Evolutionary conservation across 176 grass and related monocot genomes (phyloP).

Genomic region (Avena insularis): DNA sequence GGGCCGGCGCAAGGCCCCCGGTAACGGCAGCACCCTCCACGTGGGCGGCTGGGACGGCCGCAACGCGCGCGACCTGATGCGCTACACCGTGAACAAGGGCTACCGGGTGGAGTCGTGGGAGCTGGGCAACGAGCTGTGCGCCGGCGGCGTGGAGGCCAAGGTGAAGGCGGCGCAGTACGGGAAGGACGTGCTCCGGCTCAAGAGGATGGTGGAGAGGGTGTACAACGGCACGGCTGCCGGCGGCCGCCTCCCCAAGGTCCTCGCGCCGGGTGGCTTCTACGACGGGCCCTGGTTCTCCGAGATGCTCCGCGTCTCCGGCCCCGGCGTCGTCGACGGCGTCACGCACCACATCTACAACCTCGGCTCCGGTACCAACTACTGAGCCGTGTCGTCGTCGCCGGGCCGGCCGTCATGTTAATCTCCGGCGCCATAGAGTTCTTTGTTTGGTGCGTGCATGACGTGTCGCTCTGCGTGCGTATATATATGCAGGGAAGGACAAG

Average conservation of each 20-base stretch:
- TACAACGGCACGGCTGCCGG: conserved; percentile 29
- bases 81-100: conserved; percentile 50
- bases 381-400: neutral
- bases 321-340: conserved; percentile 53
- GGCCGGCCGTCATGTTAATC: neutral
- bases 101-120: conserved; percentile 69
- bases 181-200: conserved; percentile 49
- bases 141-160: conserved; percentile 51
- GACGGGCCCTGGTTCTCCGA: conserved; percentile 60
- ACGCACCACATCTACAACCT: conserved; percentile 81
- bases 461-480: no score
- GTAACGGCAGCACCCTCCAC: conserved; percentile 36
- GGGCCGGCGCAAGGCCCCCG: conserved; percentile 44
- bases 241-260: conserved; percentile 45
- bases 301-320: conserved; percentile 58
- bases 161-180: conserved; percentile 52
- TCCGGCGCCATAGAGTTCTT: no score
- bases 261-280: conserved; percentile 63
- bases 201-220: conserved; percentile 34
- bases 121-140: conserved; percentile 69
- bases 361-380: conserved; percentile 44
- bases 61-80: conserved; percentile 62
- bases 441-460: neutral
- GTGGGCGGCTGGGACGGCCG: conserved; percentile 48
- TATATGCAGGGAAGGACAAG: conserved; percentile 51